Evolutionary conservation across 2,329 filamentous ascomycete genomes (phyloP), one percentile per base, ranked within the genome.

Genomic region (Colletotrichum sp.): DNA sequence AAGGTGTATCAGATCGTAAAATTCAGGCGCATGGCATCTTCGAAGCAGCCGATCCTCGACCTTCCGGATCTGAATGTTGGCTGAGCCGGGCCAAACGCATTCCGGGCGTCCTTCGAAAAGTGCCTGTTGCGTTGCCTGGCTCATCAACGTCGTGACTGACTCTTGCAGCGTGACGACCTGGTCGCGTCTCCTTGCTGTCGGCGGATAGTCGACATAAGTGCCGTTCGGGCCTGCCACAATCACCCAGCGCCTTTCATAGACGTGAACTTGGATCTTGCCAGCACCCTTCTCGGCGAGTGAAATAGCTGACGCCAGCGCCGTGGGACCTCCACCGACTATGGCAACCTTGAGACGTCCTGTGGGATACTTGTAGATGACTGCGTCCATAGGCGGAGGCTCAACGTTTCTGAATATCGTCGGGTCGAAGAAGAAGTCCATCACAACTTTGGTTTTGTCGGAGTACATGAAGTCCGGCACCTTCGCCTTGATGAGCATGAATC

Each of bases 61-160:
- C 76, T 83, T 83, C 54, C 82, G 81, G 66, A 84, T 83, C 74
- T 83, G 82, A 27, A 84, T 81, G 62, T 84, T 84, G 27, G 81
- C 81, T 9, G 81, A 83, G 0, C 79, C 81, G 6, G 82, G 82
- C 82, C 82, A 84, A 2, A 84, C 82, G 1, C 77, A 76, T 67
- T 84, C 82, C 1, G 82, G 81, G 2, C 80, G 76, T 1, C 80
- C 81, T 8, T 78, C 78, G 59, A 82, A 59, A n/a, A 59, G 29
- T 18, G 57, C 57, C 12, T 59, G 57, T 12, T 33, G 29, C 29
- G 57, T 59, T 33, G 29, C 57, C 57, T 1, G 29, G 57, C 57
- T 59, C 57, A 59, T 59, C 9, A 59, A 11, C 18, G 12, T n/a
- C 0, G 57, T 59, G 57, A 59, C 57, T 12, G 57, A 59, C 18